phyloP scores from a whole-genome alignment of 2,329 filamentous ascomycete genomes.

The Colletotrichum graminicola region DNA sequence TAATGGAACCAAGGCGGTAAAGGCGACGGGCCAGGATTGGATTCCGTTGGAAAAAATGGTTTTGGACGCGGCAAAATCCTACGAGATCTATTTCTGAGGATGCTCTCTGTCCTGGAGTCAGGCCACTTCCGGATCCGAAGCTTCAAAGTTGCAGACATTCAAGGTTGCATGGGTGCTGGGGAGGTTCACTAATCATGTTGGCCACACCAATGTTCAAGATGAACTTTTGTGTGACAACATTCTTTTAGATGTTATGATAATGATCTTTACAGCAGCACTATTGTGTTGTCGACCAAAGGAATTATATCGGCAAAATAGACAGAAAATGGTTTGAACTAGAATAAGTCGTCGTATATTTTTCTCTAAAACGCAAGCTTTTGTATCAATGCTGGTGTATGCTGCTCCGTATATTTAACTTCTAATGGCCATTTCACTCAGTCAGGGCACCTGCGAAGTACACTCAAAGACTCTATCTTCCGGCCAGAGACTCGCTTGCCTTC shows the following conservation, averaged over 20 bases:
- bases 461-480: neutral
- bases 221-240: neutral
- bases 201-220: neutral
- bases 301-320: neutral
- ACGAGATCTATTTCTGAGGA: conserved; percentile 27
- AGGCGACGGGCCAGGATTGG: conserved; percentile 28
- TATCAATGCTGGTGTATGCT: neutral
- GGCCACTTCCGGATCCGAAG: neutral
- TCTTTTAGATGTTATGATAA: no score
- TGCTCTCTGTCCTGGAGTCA: no score
- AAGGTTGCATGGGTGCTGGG: neutral
- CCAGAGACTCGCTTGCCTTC: conserved; percentile 25
- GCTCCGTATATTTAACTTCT: neutral
- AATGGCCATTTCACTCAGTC: neutral
- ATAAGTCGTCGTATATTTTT: neutral
- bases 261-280: neutral
- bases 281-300: neutral
- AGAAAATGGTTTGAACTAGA: neutral
- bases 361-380: neutral
- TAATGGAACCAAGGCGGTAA: conserved; percentile 36
- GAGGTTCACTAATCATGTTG: neutral
- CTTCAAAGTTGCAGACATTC: neutral
- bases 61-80: conserved; percentile 38
- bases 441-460: neutral
- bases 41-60: conserved; percentile 33